These are phyloP conservation scores for Pichiaceae sp. DNA, from an alignment of 1,139 yeast species.

Conservation along the genomic window DNA sequence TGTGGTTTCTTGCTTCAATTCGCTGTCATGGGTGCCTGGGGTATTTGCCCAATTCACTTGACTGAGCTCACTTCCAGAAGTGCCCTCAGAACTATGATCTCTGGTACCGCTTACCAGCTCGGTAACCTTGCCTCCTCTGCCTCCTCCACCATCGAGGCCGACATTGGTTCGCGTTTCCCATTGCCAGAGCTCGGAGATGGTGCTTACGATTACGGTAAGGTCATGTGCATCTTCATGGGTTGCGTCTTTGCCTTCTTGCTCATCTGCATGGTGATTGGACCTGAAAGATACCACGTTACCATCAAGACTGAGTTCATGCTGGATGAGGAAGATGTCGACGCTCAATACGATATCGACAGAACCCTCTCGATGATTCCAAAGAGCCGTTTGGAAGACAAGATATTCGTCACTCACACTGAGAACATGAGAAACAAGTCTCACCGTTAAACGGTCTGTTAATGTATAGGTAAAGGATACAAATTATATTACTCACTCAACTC, in stretches of 20 bases:
- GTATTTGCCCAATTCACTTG: constrained; percentile 44
- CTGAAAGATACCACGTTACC: constrained; percentile 35
- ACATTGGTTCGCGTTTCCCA: constrained; percentile 44
- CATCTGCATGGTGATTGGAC: constrained; percentile 39
- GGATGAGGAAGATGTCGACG: constrained; percentile 5
- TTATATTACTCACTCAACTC: no score
- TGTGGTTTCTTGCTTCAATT: constrained; percentile 45
- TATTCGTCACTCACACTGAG: constrained; percentile 3
- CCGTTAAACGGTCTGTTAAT: not conserved
- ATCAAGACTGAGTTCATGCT: constrained; percentile 7
- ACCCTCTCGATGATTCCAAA: constrained; percentile 5
- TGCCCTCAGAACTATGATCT: constrained; percentile 41
- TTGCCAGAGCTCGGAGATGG: constrained; percentile 18
- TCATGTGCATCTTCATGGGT: constrained; percentile 54
- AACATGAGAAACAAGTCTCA: not conserved
- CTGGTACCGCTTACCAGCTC: constrained; percentile 47
- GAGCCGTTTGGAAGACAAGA: constrained; percentile 4
- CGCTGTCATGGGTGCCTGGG: constrained; percentile 51
- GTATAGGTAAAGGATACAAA: not conserved
- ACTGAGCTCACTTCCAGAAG: constrained; percentile 46
- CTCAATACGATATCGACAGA: constrained; percentile 3
- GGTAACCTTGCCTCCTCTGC: constrained; percentile 57
- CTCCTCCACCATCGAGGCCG: constrained; percentile 48
- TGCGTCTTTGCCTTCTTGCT: constrained; percentile 45
- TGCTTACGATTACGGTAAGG: constrained; percentile 32